These are phyloP conservation scores for Agroathelia rolfsii DNA, from an alignment of 1,284 basidiomycete species.

Conservation along the genomic window DNA sequence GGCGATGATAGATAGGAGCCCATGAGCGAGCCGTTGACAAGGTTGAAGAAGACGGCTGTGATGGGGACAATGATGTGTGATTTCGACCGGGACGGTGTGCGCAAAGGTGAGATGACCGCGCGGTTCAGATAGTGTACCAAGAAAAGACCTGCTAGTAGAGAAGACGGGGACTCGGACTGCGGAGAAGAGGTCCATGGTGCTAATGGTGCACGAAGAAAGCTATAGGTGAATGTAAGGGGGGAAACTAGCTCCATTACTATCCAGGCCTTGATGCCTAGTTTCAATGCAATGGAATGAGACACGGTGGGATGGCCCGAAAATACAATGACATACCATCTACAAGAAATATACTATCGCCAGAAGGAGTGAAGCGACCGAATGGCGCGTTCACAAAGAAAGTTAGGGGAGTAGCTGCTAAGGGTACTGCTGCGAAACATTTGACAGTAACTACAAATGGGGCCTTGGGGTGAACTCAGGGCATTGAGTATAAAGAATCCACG, in stretches of 20 bases:
- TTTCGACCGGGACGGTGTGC: slow-evolving; percentile 73
- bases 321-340: slow-evolving; percentile 28
- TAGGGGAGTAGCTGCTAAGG: slow-evolving; percentile 18
- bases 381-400: slow-evolving; percentile 50
- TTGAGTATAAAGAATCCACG: no score
- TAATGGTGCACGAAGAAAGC: slow-evolving; percentile 39
- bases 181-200: slow-evolving; percentile 16
- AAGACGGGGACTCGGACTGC: slow-evolving; percentile 30
- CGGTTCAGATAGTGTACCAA: slow-evolving; percentile 80
- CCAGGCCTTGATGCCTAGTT: slow-evolving; percentile 63
- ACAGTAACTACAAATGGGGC: no score
- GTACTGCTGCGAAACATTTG: slow-evolving; percentile 24
- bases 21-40: slow-evolving; percentile 62
- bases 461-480: no score
- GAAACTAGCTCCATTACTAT: slow-evolving; percentile 81
- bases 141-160: slow-evolving; percentile 52
- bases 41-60: slow-evolving; percentile 57
- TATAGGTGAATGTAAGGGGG: slow-evolving; percentile 48
- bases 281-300: slow-evolving; percentile 12
- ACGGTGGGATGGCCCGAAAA: slow-evolving; percentile 1
- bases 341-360: slow-evolving; percentile 33
- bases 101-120: slow-evolving; percentile 72
- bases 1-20: slow-evolving; percentile 60
- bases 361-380: slow-evolving; percentile 67
- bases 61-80: slow-evolving; percentile 62